Conservation (phyloP, 192 early-diverging fungal genomes). For the Phlyctochytrium planicorne region DNA sequence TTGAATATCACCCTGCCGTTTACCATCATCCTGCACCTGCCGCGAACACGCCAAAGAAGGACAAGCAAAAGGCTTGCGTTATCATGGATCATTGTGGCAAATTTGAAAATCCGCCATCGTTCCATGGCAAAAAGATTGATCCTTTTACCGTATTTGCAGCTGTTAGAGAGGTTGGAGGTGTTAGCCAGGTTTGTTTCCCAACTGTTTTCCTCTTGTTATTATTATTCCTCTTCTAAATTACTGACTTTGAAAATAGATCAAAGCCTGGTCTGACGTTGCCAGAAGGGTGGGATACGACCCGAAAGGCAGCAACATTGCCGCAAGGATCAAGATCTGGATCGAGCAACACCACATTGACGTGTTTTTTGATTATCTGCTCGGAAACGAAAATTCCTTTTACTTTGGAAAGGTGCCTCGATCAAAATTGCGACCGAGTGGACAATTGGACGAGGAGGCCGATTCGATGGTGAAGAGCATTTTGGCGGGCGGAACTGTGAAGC, state of each 20-base stretch:
- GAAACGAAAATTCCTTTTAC: slow-evolving; percentile 35
- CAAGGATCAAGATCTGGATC: slow-evolving; percentile 43
- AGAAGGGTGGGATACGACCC: slow-evolving; percentile 37
- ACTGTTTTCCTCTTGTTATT: neutral
- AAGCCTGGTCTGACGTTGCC: slow-evolving; percentile 40
- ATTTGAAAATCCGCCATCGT: slow-evolving; percentile 37
- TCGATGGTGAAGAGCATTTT: neutral
- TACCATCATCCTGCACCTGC: slow-evolving; percentile 19
- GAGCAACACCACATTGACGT: slow-evolving; percentile 38
- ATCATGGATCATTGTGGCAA: slow-evolving; percentile 35
- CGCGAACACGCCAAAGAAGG: neutral
- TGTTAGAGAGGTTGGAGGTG: slow-evolving; percentile 34
- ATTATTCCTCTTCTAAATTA: neutral
- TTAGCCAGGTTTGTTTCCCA: slow-evolving; percentile 25
- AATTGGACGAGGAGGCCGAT: neutral
- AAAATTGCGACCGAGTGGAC: neutral
- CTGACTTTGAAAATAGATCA: slow-evolving; percentile 12
- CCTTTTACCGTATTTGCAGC: slow-evolving; percentile 31
- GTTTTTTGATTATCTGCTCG: slow-evolving; percentile 41
- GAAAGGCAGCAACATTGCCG: slow-evolving; percentile 42
- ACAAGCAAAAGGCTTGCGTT: slow-evolving; percentile 12
- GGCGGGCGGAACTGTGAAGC: neutral
- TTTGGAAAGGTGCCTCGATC: neutral
- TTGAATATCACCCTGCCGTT: slow-evolving; percentile 17
- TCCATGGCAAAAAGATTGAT: slow-evolving; percentile 38